Percentiles rank a stretch among this genome's conserved stretches.
phyloP scores from a whole-genome alignment of 2,329 filamentous ascomycete genomes.

The Gaeumannomyces tritici region DNA sequence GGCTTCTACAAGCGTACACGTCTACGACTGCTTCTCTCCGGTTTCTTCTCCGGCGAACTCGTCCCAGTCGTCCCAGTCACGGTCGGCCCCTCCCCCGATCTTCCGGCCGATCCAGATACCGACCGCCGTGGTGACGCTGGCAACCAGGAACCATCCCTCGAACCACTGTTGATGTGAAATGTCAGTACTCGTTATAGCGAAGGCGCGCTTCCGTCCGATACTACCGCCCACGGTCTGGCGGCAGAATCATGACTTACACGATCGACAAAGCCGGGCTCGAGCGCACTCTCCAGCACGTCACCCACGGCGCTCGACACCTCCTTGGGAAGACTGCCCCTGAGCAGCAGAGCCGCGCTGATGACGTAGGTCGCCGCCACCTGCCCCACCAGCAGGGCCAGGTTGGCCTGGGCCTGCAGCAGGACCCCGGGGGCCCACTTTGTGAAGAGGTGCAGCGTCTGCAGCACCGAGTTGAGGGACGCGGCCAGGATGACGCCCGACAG shows the following conservation, averaged over 20 bases:
- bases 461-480: slow-evolving; percentile 69
- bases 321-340: slow-evolving; percentile 67
- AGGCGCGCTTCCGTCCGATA: background rate
- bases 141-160: slow-evolving; percentile 73
- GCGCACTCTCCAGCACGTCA: slow-evolving; percentile 66
- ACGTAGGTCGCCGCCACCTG: slow-evolving; percentile 82
- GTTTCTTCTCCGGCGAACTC: slow-evolving; percentile 58
- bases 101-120: slow-evolving; percentile 66
- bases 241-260: slow-evolving; percentile 17
- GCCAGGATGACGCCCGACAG: slow-evolving; percentile 76
- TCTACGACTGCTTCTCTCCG: slow-evolving; percentile 55
- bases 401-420: slow-evolving; percentile 65
- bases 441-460: slow-evolving; percentile 80
- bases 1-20: background rate
- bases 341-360: slow-evolving; percentile 66
- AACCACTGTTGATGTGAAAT: slow-evolving; percentile 52
- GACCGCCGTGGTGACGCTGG: slow-evolving; percentile 54
- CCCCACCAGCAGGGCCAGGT: slow-evolving; percentile 67
- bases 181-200: background rate
- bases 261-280: slow-evolving; percentile 65
- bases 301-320: slow-evolving; percentile 71
- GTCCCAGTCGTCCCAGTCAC: slow-evolving; percentile 35
- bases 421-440: slow-evolving; percentile 63
- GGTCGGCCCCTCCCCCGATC: slow-evolving; percentile 28
- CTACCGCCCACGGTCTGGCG: background rate